phyloP scores from a whole-genome alignment of 78 protist genomes.

The Guillardia theta region DNA sequence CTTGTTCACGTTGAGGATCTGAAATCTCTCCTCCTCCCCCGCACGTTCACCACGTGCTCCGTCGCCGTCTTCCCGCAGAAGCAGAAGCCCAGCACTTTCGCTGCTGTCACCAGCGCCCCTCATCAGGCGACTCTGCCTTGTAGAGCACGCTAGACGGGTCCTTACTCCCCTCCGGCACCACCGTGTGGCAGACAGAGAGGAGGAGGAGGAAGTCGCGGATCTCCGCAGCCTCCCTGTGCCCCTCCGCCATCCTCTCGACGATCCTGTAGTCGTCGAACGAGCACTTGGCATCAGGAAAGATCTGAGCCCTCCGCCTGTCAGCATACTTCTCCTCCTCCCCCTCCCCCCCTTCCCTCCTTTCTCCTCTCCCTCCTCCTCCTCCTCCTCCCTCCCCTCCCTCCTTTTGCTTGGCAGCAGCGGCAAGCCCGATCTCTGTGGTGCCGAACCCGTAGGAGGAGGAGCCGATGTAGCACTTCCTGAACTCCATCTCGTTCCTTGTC shows the following conservation, averaged over 20 bases:
- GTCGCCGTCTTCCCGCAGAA: background rate
- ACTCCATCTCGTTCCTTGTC: conserved; percentile 37
- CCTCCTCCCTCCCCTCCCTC: background rate
- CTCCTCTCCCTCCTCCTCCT: background rate
- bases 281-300: no score
- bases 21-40: background rate
- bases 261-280: no score
- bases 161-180: background rate
- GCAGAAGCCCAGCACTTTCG: background rate
- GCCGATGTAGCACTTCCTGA: conserved; percentile 25
- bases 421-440: conserved; percentile 25
- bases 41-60: background rate
- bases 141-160: background rate
- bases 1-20: conserved; percentile 45
- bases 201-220: background rate
- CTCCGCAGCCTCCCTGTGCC: background rate
- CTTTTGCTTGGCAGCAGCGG: background rate
- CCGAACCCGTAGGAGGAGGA: conserved; percentile 22
- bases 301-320: background rate
- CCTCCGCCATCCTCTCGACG: no score
- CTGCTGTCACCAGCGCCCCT: conserved; percentile 69
- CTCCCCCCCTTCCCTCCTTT: background rate
- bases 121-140: conserved; percentile 90
- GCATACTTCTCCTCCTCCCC: background rate
- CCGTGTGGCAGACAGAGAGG: conserved; percentile 64